A percentile compares a stretch with the other conserved stretches of the same genome.
These are phyloP conservation scores for Hibiscus syriacus DNA, from an alignment of 345 rosid species.

Conservation along the genomic window DNA sequence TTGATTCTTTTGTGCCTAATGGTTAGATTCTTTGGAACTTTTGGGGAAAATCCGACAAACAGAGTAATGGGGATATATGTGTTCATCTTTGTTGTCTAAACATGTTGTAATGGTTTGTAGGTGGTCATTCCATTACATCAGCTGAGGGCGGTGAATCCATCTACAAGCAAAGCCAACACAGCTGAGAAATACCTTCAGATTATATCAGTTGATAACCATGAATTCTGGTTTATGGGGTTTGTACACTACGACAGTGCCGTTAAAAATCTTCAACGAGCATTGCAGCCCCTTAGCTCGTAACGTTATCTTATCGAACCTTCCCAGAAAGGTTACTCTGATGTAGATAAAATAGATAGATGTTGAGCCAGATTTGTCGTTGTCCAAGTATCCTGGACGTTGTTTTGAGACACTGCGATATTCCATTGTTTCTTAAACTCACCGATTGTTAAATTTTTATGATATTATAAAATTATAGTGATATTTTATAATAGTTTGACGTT, in stretches of 20 bases:
- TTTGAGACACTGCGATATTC: neutral
- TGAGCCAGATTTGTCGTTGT: neutral
- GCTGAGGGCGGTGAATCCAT: too few species aligned
- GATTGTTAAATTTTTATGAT: too few species aligned
- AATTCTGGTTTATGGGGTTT: constrained; percentile 96
- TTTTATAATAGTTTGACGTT: too few species aligned
- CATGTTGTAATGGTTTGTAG: too few species aligned
- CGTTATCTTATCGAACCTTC: neutral
- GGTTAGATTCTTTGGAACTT: too few species aligned
- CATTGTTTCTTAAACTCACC: neutral
- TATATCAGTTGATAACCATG: constrained; percentile 69
- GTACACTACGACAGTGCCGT: constrained; percentile 74
- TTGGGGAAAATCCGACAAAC: too few species aligned
- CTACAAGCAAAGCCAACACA: too few species aligned
- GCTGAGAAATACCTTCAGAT: constrained; percentile 82
- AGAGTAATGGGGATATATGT: too few species aligned
- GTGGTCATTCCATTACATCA: too few species aligned
- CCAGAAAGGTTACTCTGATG: neutral
- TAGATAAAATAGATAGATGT: constrained; percentile 6
- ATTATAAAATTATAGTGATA: too few species aligned
- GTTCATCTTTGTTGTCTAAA: neutral
- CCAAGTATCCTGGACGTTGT: neutral
- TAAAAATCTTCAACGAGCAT: constrained; percentile 53
- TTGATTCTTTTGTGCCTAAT: too few species aligned
- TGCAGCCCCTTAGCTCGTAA: constrained; percentile 29